phyloP scores from a whole-genome alignment of 2,329 filamentous ascomycete genomes.

The Neofusicoccum cordaticola region DNA sequence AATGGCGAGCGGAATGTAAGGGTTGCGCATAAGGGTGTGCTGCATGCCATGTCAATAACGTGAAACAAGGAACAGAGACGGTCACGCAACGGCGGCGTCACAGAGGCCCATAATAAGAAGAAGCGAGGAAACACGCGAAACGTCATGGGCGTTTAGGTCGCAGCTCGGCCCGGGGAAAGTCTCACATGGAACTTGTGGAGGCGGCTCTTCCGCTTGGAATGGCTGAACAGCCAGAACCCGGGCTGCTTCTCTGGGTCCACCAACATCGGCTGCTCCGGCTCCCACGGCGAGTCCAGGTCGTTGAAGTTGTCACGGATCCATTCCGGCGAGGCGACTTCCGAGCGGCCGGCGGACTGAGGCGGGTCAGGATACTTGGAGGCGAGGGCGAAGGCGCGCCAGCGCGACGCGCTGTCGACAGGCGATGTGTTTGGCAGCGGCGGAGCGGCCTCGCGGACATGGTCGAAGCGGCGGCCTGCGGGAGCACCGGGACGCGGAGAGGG shows the following conservation, averaged over 20 bases:
- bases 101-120: slow-evolving; percentile 3
- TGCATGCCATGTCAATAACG: slow-evolving; percentile 18
- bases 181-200: slow-evolving; percentile 57
- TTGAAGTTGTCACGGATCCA: slow-evolving; percentile 52
- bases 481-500: slow-evolving; percentile 38
- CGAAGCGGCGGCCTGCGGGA: slow-evolving; percentile 37
- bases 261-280: slow-evolving; percentile 50
- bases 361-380: slow-evolving; percentile 27
- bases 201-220: slow-evolving; percentile 49
- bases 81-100: slow-evolving; percentile 7
- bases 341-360: slow-evolving; percentile 31
- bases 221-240: slow-evolving; percentile 49
- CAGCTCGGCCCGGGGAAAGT: background rate
- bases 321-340: slow-evolving; percentile 39
- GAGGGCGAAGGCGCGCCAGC: slow-evolving; percentile 39
- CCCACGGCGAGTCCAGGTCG: slow-evolving; percentile 50
- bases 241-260: slow-evolving; percentile 48
- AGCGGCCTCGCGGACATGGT: slow-evolving; percentile 37
- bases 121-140: slow-evolving; percentile 7
- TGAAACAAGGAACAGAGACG: slow-evolving; percentile 9
- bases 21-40: slow-evolving; percentile 70
- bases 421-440: slow-evolving; percentile 36
- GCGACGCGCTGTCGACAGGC: slow-evolving; percentile 34
- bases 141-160: slow-evolving; percentile 5
- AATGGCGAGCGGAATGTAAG: slow-evolving; percentile 80